These are phyloP conservation scores for Citrus medica DNA, from an alignment of 345 rosid species.

Conservation along the genomic window DNA sequence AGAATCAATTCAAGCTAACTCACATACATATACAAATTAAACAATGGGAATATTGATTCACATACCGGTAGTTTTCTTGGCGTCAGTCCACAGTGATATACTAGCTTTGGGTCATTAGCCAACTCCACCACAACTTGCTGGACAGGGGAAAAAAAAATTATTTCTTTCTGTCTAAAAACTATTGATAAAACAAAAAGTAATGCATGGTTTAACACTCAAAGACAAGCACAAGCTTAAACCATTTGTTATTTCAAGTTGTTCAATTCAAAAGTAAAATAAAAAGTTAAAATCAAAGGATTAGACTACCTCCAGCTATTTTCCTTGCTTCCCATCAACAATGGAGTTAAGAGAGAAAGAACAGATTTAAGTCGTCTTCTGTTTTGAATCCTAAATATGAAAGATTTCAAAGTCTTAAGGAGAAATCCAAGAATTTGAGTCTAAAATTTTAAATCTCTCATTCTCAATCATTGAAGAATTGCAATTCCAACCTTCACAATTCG, in stretches of 20 bases:
- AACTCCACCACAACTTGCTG: slow-evolving; percentile 79
- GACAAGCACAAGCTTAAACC: neutral
- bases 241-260: neutral
- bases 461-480: neutral
- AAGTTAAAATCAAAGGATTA: neutral
- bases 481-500: neutral
- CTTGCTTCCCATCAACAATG: neutral
- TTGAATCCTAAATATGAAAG: no score
- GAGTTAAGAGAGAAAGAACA: neutral
- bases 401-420: neutral
- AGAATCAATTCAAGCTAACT: slow-evolving; percentile 17
- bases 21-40: neutral
- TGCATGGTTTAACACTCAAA: neutral
- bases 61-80: slow-evolving; percentile 91
- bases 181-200: neutral
- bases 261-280: neutral
- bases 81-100: slow-evolving; percentile 88
- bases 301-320: neutral
- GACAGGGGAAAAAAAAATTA: slow-evolving; percentile 11
- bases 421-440: neutral
- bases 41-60: slow-evolving; percentile 15
- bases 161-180: slow-evolving; percentile 14
- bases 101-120: slow-evolving; percentile 83
- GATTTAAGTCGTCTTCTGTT: neutral
- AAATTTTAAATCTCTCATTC: neutral